Evolutionary conservation across 2,329 filamentous ascomycete species (phyloP).

Genomic region (Penicillium sp.): DNA sequence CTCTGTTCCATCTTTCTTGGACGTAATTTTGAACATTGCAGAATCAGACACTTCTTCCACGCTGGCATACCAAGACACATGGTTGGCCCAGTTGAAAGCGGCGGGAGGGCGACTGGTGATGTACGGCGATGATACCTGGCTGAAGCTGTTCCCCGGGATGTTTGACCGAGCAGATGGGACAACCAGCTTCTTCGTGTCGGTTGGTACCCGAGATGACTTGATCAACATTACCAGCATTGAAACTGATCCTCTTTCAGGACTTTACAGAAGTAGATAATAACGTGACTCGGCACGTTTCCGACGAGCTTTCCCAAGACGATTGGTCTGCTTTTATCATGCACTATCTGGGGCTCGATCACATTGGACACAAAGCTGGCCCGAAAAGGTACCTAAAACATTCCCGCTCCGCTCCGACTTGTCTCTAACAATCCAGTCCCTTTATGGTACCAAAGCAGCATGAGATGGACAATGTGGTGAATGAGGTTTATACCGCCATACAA

Average conservation of each 20-base stretch:
- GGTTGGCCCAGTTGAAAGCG: slow-evolving; percentile 88
- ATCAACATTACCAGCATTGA: not conserved
- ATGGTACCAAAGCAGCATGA: slow-evolving; percentile 93
- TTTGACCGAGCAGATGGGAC: slow-evolving; percentile 90
- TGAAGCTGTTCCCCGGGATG: slow-evolving; percentile 89
- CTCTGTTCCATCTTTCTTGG: slow-evolving; percentile 96
- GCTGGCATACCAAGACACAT: slow-evolving; percentile 86
- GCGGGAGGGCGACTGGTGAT: slow-evolving; percentile 79
- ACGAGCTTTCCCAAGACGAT: slow-evolving; percentile 73
- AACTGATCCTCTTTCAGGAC: slow-evolving; percentile 59
- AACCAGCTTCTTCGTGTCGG: slow-evolving; percentile 96
- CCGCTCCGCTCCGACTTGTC: not conserved
- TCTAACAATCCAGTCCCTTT: slow-evolving; percentile 62
- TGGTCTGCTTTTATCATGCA: slow-evolving; percentile 95
- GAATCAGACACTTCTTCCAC: slow-evolving; percentile 91
- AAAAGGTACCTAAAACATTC: slow-evolving; percentile 58
- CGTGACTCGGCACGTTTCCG: slow-evolving; percentile 84
- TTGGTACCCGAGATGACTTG: slow-evolving; percentile 41
- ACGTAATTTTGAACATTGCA: slow-evolving; percentile 94
- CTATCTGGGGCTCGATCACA: slow-evolving; percentile 94
- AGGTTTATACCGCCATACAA: slow-evolving; percentile 76
- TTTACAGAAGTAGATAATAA: slow-evolving; percentile 98
- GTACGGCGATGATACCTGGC: slow-evolving; percentile 98
- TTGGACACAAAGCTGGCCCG: slow-evolving; percentile 93
- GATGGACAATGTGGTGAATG: slow-evolving; percentile 81